Conservation (phyloP, 352 stramenopile species). For the Globisporangium nodosum region DNA sequence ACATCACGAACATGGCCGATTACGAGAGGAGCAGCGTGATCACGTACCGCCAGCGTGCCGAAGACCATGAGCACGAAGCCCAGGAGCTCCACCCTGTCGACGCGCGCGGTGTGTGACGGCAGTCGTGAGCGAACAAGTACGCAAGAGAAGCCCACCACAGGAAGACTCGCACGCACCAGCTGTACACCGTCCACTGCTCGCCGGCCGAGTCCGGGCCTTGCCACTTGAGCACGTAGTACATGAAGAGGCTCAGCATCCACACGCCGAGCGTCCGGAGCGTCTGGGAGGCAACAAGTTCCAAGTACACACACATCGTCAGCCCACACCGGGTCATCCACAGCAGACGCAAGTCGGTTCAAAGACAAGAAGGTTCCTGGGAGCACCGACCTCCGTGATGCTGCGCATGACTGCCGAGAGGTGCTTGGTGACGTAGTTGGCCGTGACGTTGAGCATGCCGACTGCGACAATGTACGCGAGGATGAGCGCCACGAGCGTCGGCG, state of each 20-base stretch:
- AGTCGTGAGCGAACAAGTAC: neutral
- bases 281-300: conserved; percentile 14
- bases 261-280: conserved; percentile 76
- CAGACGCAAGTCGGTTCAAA: no score
- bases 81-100: conserved; percentile 52
- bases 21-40: no score
- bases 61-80: conserved; percentile 80
- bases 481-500: conserved; percentile 42
- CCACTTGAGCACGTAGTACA: conserved; percentile 79
- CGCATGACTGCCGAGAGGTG: conserved; percentile 80
- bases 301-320: neutral
- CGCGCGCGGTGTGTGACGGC: neutral
- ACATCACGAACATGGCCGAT: neutral
- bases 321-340: no score
- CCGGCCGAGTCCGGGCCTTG: conserved; percentile 46
- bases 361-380: no score
- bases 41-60: conserved; percentile 63
- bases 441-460: conserved; percentile 79
- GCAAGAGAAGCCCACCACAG: neutral
- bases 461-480: conserved; percentile 63
- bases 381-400: conserved; percentile 64
- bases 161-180: conserved; percentile 36
- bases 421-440: conserved; percentile 83
- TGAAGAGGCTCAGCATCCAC: conserved; percentile 68
- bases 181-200: conserved; percentile 68